phyloP scores from a whole-genome alignment of 495 filamentous ascomycete species.

The Cudoniella acicularis region DNA sequence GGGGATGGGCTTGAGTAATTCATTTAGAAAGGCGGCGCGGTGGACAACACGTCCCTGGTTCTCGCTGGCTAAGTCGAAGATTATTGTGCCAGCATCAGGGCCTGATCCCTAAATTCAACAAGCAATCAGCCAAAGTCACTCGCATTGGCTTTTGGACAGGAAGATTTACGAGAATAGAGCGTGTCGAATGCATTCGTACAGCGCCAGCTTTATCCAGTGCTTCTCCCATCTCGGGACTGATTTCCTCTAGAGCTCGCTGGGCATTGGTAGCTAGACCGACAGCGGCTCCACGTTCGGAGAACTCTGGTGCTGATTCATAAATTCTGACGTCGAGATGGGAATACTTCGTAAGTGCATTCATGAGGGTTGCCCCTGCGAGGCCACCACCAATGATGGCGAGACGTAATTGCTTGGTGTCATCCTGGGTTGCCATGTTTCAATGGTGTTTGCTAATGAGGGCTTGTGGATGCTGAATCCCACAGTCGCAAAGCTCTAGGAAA shows the following conservation, averaged over 20 bases:
- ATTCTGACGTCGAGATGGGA: conserved; percentile 31
- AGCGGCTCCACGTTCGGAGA: conserved; percentile 29
- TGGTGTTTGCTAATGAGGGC: too few species aligned
- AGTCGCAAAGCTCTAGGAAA: too few species aligned
- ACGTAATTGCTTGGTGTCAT: conserved; percentile 10
- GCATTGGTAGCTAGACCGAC: conserved; percentile 24
- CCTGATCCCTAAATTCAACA: neutral
- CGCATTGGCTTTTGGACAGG: too few species aligned
- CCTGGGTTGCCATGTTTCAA: neutral
- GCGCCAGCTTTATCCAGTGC: neutral
- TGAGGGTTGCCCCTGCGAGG: conserved; percentile 27
- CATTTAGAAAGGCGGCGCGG: neutral
- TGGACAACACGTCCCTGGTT: neutral
- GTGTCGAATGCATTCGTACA: neutral
- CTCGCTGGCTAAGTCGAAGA: neutral
- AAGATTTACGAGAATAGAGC: neutral
- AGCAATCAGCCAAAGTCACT: too few species aligned
- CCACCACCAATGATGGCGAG: conserved; percentile 36
- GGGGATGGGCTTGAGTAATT: neutral
- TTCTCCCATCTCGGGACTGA: neutral
- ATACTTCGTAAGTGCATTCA: conserved; percentile 29
- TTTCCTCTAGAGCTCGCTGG: conserved; percentile 7
- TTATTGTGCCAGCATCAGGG: neutral
- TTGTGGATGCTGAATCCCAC: too few species aligned
- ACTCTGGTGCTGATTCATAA: conserved; percentile 30